A percentile compares a stretch with the other conserved stretches of the same genome.
phyloP scores from a whole-genome alignment of 306 rosid species.

The Corylus avellana region DNA sequence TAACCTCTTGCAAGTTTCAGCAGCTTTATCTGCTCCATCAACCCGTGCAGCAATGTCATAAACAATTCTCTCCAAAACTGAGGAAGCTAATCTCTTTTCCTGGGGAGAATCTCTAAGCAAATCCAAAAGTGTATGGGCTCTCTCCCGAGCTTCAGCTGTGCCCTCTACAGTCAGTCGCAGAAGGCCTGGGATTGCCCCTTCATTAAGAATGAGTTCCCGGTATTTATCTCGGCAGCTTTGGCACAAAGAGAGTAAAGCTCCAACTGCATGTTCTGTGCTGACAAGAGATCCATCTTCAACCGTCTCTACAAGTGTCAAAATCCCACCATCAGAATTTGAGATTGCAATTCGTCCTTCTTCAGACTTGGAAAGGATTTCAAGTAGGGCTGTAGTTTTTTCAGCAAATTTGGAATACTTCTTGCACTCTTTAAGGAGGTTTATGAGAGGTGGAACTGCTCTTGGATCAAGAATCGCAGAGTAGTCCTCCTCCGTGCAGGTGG shows the following conservation, averaged over 20 bases:
- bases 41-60: constrained; percentile 70
- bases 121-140: constrained; percentile 71
- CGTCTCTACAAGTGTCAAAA: constrained; percentile 76
- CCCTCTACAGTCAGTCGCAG: constrained; percentile 80
- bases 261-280: constrained; percentile 85
- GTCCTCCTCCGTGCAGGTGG: constrained; percentile 52
- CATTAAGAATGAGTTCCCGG: constrained; percentile 75
- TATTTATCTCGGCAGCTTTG: constrained; percentile 75
- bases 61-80: constrained; percentile 73
- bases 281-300: constrained; percentile 85
- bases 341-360: constrained; percentile 74
- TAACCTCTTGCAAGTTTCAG: constrained; percentile 68
- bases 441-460: constrained; percentile 72
- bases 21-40: constrained; percentile 81
- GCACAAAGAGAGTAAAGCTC: constrained; percentile 67
- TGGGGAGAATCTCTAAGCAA: constrained; percentile 82
- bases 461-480: constrained; percentile 62
- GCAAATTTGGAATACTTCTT: constrained; percentile 85
- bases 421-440: constrained; percentile 85
- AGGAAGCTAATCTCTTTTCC: constrained; percentile 56
- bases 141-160: constrained; percentile 65
- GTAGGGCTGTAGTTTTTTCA: constrained; percentile 74
- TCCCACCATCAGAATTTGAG: constrained; percentile 64
- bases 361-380: constrained; percentile 65
- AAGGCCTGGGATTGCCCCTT: constrained; percentile 92